Base-by-base conservation (phyloP, 371 early-diverging fungal species). In the Circinella umbellata region DNA sequence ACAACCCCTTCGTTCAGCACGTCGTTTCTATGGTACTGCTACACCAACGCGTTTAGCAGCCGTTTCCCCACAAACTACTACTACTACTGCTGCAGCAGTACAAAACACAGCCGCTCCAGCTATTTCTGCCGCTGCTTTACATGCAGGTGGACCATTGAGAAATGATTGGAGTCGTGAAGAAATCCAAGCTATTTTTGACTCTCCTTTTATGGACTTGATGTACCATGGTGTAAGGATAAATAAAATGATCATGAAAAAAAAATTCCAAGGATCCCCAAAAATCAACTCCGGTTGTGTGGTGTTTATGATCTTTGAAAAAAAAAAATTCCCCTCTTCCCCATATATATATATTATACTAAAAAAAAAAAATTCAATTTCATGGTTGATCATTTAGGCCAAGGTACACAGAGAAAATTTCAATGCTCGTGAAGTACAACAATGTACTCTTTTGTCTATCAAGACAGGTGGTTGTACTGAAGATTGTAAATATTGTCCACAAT, bases 381-480 rank as follows among this genome's bases (percentile, higher is more conserved):
- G 11, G 11, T 9, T 42, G 11, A 42, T 42, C 1, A 42, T 42
- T 7, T 57, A 94, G 93, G 90, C 93, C 66, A 87, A 87, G 68
- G 92, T 92, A 7, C 95, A 94, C 77, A 88, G 95, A 66, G 78
- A 84, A 62, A 82, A 90, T 84, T 88, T 89, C 75, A 88, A 93
- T 74, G 86, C 91, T 10, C 82, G 86, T 64, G 90, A 87, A 39
- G 93, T 94, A 17, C 95, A 94, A 74, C 94, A 93, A 72, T 92
- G 92, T 80, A 94, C 95, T 8, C 82, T 94, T 9, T 71, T 93
- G 59, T 90, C 90, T 67, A 93, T 94, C 84, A 94, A 94, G 80
- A 93, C 95, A n/a, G 95, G 95, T 71, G 95, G 95, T 9, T 94
- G 95, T 76, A 85, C 90, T 17, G 95, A 94, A 77, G 95, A 94